Percentiles rank a stretch among this genome's conserved stretches.
These are phyloP conservation scores for Eucalyptus polybractea DNA, from an alignment of 345 rosid genomes.

Conservation along the genomic window DNA sequence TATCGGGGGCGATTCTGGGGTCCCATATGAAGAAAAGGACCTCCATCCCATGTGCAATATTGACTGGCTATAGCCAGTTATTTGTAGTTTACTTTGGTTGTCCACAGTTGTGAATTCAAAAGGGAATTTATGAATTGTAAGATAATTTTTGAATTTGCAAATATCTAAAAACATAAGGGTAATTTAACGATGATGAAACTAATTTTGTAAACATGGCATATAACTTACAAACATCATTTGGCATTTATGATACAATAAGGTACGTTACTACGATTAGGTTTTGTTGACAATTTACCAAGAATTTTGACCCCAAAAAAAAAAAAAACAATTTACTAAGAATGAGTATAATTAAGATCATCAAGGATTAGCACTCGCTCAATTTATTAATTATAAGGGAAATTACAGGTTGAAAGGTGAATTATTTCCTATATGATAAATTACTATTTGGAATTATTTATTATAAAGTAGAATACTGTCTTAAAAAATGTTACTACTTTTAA, in stretches of 20 bases:
- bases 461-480: too few relatives aligned
- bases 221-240: neutral
- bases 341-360: too few relatives aligned
- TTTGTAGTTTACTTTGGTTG: neutral
- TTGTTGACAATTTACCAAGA: neutral
- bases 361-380: too few relatives aligned
- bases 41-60: neutral
- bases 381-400: too few relatives aligned
- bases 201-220: too few relatives aligned
- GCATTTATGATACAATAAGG: neutral
- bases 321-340: neutral
- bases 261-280: too few relatives aligned
- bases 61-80: neutral
- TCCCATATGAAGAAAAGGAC: neutral
- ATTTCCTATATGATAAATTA: too few relatives aligned
- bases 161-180: too few relatives aligned
- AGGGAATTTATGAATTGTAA: neutral
- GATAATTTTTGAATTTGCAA: neutral
- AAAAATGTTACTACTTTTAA: too few relatives aligned
- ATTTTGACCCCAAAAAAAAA: too few relatives aligned
- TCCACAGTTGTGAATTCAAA: neutral
- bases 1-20: rapidly evolving
- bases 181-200: too few relatives aligned
- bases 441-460: rapidly evolving
- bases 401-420: too few relatives aligned